A percentile compares a stretch with the other conserved stretches of the same genome.
These are phyloP conservation scores for Starmerella stigmatis DNA, from an alignment of 805 yeast genomes.

Conservation along the genomic window DNA sequence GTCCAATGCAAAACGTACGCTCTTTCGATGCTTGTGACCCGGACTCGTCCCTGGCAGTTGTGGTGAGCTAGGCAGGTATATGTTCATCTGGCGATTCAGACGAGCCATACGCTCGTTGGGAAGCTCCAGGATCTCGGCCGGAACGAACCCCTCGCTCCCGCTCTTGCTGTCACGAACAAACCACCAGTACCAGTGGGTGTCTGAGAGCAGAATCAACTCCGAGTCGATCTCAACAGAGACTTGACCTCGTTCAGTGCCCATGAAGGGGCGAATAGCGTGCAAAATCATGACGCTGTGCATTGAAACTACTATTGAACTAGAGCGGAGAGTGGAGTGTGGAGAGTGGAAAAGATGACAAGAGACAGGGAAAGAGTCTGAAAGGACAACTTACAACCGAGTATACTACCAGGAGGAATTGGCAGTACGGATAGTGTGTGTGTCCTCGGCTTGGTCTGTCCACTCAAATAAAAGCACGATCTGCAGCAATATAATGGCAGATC, in stretches of 20 bases:
- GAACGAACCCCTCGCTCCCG: conserved; percentile 82
- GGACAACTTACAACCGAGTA: no score
- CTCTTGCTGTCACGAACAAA: conserved; percentile 51
- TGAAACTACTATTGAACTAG: background rate
- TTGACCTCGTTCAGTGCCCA: conserved; percentile 89
- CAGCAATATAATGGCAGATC: no score
- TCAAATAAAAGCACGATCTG: no score
- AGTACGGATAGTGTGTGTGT: background rate
- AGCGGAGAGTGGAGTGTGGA: background rate
- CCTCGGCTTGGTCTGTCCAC: no score
- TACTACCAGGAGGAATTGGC: no score
- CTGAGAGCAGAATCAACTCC: conserved; percentile 65
- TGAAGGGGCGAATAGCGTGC: conserved; percentile 78
- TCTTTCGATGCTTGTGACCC: background rate
- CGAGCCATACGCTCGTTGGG: conserved; percentile 86
- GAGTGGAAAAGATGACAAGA: background rate
- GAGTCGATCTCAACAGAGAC: conserved; percentile 71
- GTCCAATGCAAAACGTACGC: conserved; percentile 3
- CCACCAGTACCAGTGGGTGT: conserved; percentile 97
- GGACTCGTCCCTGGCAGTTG: background rate
- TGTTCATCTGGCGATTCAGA: conserved; percentile 78
- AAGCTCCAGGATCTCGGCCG: conserved; percentile 90
- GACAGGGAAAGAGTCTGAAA: no score
- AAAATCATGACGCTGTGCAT: conserved; percentile 28
- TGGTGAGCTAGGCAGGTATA: conserved; percentile 3